Conservation (phyloP, 2,329 filamentous ascomycete species). For the Balansia obtecta region DNA sequence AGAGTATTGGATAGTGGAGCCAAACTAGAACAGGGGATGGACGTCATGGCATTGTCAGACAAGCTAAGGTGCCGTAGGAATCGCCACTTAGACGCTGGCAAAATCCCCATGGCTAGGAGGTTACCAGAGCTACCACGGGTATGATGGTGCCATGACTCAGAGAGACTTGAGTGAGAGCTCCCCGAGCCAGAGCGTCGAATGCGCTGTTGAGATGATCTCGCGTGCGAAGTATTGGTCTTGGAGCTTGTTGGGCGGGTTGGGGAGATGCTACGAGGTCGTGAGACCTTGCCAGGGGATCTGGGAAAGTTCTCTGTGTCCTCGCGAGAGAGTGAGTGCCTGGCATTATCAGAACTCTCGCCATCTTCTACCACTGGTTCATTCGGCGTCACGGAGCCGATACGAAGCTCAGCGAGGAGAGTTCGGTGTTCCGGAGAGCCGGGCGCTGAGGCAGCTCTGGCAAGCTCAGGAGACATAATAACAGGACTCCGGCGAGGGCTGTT, state of each 20-base stretch:
- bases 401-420: conserved; percentile 34
- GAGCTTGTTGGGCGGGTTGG: conserved; percentile 66
- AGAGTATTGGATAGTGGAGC: conserved; percentile 75
- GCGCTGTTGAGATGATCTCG: conserved; percentile 60
- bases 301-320: conserved; percentile 34
- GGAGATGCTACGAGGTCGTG: conserved; percentile 63
- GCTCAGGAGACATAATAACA: conserved; percentile 49
- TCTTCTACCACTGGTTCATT: conserved; percentile 38
- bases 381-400: conserved; percentile 45
- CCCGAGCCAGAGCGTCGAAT: conserved; percentile 80
- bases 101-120: conserved; percentile 54
- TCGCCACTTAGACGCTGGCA: conserved; percentile 85
- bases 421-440: conserved; percentile 48
- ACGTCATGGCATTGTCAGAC: conserved; percentile 80
- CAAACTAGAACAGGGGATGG: conserved; percentile 63
- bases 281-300: conserved; percentile 29
- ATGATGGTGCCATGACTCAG: conserved; percentile 47
- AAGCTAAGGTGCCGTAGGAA: conserved; percentile 87
- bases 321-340: conserved; percentile 29
- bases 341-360: conserved; percentile 18
- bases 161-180: conserved; percentile 75
- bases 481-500: conserved; percentile 50
- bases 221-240: conserved; percentile 56
- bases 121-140: conserved; percentile 68
- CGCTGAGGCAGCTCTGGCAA: conserved; percentile 55